These are phyloP conservation scores for Chaetothyriales sp. DNA, from an alignment of 2,329 filamentous ascomycete species.

Conservation along the genomic window DNA sequence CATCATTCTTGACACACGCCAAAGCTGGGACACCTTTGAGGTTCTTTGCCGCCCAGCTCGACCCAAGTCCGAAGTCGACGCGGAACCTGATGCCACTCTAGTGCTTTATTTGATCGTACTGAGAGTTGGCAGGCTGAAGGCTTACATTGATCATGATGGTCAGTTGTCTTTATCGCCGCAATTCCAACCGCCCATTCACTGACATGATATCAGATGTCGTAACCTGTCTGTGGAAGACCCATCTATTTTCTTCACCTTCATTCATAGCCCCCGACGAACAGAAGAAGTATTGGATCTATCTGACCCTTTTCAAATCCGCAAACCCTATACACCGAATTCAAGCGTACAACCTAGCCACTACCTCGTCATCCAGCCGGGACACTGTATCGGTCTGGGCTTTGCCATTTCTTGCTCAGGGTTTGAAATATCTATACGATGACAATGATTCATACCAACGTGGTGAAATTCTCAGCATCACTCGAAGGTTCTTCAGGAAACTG, in stretches of 20 bases:
- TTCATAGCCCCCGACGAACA: not conserved
- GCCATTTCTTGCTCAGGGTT: constrained; percentile 45
- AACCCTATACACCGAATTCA: constrained; percentile 56
- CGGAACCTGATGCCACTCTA: not conserved
- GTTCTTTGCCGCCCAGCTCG: too few species aligned
- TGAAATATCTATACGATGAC: constrained; percentile 64
- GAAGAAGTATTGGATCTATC: not conserved
- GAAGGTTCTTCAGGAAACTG: constrained; percentile 40
- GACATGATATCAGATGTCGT: constrained; percentile 7
- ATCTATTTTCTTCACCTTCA: not conserved
- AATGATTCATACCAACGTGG: constrained; percentile 75
- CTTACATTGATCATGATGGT: constrained; percentile 4
- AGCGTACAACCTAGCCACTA: constrained; percentile 66
- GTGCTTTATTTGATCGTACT: constrained; percentile 9
- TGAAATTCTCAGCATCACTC: constrained; percentile 59
- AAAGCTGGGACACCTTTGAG: not conserved
- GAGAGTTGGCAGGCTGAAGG: constrained; percentile 9
- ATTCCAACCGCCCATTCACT: not conserved
- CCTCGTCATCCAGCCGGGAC: constrained; percentile 57
- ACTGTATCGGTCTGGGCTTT: constrained; percentile 53
- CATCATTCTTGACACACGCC: constrained; percentile 5
- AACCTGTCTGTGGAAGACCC: constrained; percentile 1
- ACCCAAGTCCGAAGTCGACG: not conserved
- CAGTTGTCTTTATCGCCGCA: not conserved
- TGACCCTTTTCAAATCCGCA: constrained; percentile 28